Conservation (phyloP, 2,329 filamentous ascomycete species). For the Fusarium duplospermum region DNA sequence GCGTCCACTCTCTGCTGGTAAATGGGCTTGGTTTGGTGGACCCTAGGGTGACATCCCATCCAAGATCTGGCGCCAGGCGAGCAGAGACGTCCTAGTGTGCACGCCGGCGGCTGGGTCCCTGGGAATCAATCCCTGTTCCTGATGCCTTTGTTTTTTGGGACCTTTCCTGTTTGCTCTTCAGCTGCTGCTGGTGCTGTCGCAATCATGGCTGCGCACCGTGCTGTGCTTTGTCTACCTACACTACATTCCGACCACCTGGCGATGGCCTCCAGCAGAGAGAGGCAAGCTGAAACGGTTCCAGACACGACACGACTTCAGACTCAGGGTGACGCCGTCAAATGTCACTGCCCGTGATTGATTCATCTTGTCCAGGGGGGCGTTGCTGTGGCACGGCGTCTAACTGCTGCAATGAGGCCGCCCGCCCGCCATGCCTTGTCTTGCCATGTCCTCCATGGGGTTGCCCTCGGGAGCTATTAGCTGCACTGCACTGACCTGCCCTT, state of each 20-base stretch:
- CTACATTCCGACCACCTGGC: constrained; percentile 5
- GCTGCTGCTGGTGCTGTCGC: background rate
- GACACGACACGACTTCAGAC: background rate
- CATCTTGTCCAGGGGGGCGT: background rate
- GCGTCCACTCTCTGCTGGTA: constrained; percentile 6
- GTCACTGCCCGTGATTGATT: constrained; percentile 9
- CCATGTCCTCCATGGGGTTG: background rate
- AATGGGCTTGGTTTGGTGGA: constrained; percentile 11
- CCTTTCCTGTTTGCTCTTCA: constrained; percentile 2
- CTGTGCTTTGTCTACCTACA: background rate
- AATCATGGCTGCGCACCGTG: background rate
- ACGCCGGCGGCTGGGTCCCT: constrained; percentile 15
- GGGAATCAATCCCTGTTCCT: constrained; percentile 26
- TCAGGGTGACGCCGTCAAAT: background rate
- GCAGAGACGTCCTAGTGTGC: constrained; percentile 15
- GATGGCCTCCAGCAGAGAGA: constrained; percentile 15
- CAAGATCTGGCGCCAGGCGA: constrained; percentile 32
- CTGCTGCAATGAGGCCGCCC: constrained; percentile 10
- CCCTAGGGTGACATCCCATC: constrained; percentile 26
- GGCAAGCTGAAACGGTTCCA: constrained; percentile 21
- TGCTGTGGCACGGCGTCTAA: constrained; percentile 8
- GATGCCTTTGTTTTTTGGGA: constrained; percentile 3
- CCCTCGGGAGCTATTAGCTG: background rate
- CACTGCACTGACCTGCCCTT: constrained; percentile 4
- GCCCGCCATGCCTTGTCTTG: background rate